Percentiles rank a stretch among this genome's conserved stretches.
These are phyloP conservation scores for Colletotrichum siamense DNA, from an alignment of 2,329 filamentous ascomycete genomes.

Conservation along the genomic window DNA sequence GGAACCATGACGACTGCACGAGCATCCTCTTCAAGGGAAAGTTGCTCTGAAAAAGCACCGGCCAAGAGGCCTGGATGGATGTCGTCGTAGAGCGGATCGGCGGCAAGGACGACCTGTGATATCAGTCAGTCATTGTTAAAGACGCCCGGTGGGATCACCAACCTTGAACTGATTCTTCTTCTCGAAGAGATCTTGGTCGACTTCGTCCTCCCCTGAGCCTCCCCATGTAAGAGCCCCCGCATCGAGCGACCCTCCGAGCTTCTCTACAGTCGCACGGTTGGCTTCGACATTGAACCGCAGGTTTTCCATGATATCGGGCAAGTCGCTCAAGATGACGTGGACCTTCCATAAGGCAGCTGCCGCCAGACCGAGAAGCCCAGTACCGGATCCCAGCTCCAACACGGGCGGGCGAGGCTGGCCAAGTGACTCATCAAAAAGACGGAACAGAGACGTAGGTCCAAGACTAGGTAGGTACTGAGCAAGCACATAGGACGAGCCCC, in stretches of 20 bases:
- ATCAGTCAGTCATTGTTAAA: background rate
- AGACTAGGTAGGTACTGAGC: constrained; percentile 71
- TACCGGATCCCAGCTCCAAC: constrained; percentile 88
- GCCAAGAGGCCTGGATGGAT: constrained; percentile 80
- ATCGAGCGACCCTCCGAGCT: constrained; percentile 60
- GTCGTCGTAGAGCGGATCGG: constrained; percentile 87
- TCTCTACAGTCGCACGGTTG: constrained; percentile 64
- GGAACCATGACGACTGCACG: constrained; percentile 83
- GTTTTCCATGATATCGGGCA: constrained; percentile 84
- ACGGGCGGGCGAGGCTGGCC: constrained; percentile 40
- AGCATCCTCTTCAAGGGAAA: constrained; percentile 61
- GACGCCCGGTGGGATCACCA: background rate
- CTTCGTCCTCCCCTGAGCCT: constrained; percentile 45
- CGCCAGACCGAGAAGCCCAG: constrained; percentile 87
- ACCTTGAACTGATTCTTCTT: constrained; percentile 58
- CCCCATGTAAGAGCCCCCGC: constrained; percentile 80
- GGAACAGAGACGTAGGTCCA: constrained; percentile 46
- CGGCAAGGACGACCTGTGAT: constrained; percentile 74
- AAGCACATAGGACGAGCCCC: constrained; percentile 89
- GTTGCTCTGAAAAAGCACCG: constrained; percentile 71
- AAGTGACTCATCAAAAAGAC: constrained; percentile 45
- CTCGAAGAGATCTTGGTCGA: constrained; percentile 50
- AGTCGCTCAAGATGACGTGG: constrained; percentile 78
- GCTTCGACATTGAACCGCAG: constrained; percentile 73
- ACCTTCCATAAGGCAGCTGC: constrained; percentile 75